A percentile compares a stretch with the other conserved stretches of the same genome.
Conservation (phyloP, 441 rosid species). For the Dalechampia spathulata region DNA sequence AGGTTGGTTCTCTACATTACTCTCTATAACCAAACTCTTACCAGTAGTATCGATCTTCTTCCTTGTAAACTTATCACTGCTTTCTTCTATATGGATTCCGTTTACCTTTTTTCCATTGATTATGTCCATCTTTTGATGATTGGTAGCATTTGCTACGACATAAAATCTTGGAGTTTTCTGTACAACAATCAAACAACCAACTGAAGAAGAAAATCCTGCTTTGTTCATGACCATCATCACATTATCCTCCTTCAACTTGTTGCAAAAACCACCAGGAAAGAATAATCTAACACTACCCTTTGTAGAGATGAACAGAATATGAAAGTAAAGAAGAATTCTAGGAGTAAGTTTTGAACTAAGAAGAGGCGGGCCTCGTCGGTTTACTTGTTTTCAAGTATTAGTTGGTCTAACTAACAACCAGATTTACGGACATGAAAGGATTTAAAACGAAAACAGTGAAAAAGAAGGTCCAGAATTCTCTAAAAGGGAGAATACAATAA, state of each 20-base stretch:
- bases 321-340: too few relatives aligned
- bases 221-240: slow-evolving; percentile 3
- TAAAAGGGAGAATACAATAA: too few relatives aligned
- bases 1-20: slow-evolving; percentile 12
- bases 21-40: background rate
- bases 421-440: background rate
- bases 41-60: slow-evolving; percentile 2
- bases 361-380: too few relatives aligned
- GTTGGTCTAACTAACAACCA: slow-evolving; percentile 23
- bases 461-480: too few relatives aligned
- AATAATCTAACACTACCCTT: background rate
- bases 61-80: background rate
- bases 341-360: too few relatives aligned
- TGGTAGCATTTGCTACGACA: slow-evolving; percentile 14
- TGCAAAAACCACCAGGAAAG: background rate
- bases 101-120: slow-evolving; percentile 29
- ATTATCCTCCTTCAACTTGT: background rate
- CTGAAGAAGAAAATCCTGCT: slow-evolving; percentile 7
- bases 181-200: background rate
- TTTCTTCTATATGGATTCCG: slow-evolving; percentile 20
- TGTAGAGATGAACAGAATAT: slow-evolving; percentile 13
- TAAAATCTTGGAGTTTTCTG: slow-evolving; percentile 2
- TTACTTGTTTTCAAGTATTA: background rate
- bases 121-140: slow-evolving; percentile 13
- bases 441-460: background rate